Evolutionary conservation across 2,329 filamentous ascomycete species (phyloP).

Genomic region (Alternaria dauci): DNA sequence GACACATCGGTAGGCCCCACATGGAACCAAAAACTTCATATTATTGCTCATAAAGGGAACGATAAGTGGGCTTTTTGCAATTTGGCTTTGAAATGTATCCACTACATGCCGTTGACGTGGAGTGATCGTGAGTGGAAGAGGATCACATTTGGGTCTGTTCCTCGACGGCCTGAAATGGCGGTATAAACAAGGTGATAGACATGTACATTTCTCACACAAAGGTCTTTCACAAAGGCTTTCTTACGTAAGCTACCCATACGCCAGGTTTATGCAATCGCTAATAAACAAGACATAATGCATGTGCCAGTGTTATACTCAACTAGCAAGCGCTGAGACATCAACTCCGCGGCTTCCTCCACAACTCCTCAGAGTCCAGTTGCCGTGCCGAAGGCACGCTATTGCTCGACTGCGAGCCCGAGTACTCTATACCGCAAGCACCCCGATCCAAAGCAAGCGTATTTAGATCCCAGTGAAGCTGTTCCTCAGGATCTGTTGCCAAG

Average conservation of each 20-base stretch:
- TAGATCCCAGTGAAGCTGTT: conserved; percentile 49
- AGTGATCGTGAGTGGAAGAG: background rate
- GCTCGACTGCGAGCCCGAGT: conserved; percentile 26
- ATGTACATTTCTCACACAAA: background rate
- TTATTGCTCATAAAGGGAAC: background rate
- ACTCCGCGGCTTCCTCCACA: conserved; percentile 38
- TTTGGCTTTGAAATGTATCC: background rate
- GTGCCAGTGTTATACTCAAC: too few relatives aligned
- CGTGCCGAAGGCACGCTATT: conserved; percentile 19
- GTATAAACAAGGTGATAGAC: background rate
- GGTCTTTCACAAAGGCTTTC: background rate
- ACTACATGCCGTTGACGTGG: background rate
- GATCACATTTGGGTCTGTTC: background rate
- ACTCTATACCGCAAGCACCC: conserved; percentile 46
- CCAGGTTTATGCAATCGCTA: conserved; percentile 22
- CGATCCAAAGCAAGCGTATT: conserved; percentile 43
- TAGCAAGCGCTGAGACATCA: background rate
- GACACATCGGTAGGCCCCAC: background rate
- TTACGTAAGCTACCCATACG: conserved; percentile 1
- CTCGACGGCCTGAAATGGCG: background rate
- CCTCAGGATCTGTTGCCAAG: conserved; percentile 43
- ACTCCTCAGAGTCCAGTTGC: conserved; percentile 30
- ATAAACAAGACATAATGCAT: conserved; percentile 5
- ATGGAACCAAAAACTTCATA: background rate
- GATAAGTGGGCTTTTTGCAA: background rate